phyloP scores from a whole-genome alignment of 805 yeast genomes.

The Kazachstania martiniae region DNA sequence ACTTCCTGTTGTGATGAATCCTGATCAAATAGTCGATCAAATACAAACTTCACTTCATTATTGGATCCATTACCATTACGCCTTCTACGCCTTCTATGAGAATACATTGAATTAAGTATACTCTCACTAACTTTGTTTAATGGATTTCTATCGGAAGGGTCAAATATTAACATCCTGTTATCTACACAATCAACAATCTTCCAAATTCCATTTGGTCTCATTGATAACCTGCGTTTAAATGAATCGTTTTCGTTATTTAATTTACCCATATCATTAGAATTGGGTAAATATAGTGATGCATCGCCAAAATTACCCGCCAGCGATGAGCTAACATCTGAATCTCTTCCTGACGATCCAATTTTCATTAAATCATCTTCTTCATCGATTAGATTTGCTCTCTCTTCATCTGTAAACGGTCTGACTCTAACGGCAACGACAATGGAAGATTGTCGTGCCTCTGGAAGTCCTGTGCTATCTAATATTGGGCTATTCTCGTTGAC shows the following conservation, averaged over 20 bases:
- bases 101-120: constrained; percentile 21
- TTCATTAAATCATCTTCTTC: not conserved
- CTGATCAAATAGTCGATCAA: constrained; percentile 70
- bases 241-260: not conserved
- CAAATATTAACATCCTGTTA: constrained; percentile 76
- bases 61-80: constrained; percentile 1
- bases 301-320: not conserved
- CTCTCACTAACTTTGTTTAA: constrained; percentile 24
- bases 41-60: constrained; percentile 64
- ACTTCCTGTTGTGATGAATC: constrained; percentile 56
- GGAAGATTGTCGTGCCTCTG: constrained; percentile 38
- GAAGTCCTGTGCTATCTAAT: too few species aligned
- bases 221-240: constrained; percentile 5
- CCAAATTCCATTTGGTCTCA: constrained; percentile 43
- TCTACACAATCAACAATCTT: constrained; percentile 72
- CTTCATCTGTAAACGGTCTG: constrained; percentile 64
- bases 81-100: constrained; percentile 11
- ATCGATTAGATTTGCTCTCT: constrained; percentile 29
- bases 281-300: not conserved
- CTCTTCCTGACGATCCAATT: not conserved
- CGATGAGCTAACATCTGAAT: not conserved
- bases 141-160: constrained; percentile 69
- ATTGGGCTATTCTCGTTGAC: too few species aligned
- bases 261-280: not conserved
- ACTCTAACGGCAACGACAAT: constrained; percentile 72